phyloP scores from a whole-genome alignment of 805 yeast species.

The Yarrowia keelungensis region DNA sequence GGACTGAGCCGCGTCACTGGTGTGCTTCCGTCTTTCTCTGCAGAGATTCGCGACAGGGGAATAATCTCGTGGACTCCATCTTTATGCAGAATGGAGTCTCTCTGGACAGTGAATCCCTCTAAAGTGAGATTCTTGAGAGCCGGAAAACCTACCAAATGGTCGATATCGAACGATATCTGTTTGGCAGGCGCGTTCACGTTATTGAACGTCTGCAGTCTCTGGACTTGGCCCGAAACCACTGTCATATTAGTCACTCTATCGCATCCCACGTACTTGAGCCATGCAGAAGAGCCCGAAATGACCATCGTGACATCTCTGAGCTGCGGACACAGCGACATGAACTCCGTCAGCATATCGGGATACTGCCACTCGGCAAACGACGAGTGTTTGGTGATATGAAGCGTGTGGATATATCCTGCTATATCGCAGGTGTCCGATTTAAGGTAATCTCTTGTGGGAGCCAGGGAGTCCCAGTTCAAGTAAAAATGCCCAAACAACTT shows the following conservation, averaged over 20 bases:
- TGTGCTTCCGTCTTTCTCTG: conserved; percentile 12
- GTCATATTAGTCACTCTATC: conserved; percentile 10
- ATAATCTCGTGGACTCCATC: conserved; percentile 23
- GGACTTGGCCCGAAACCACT: conserved; percentile 25
- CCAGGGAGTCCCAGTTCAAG: conserved; percentile 15
- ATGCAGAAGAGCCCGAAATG: conserved; percentile 41
- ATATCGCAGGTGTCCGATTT: neutral
- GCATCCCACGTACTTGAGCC: conserved; percentile 41
- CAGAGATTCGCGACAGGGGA: conserved; percentile 27
- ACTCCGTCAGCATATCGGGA: conserved; percentile 28
- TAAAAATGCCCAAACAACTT: conserved; percentile 25
- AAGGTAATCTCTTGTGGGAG: conserved; percentile 7
- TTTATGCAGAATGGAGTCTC: conserved; percentile 36
- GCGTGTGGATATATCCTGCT: conserved; percentile 4
- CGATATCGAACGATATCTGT: conserved; percentile 40
- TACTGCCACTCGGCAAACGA: conserved; percentile 42
- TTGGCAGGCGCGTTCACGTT: conserved; percentile 35
- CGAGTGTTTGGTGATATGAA: conserved; percentile 39
- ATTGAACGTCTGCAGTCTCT: conserved; percentile 21
- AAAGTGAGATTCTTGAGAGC: conserved; percentile 19
- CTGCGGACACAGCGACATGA: conserved; percentile 37
- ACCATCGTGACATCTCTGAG: conserved; percentile 15
- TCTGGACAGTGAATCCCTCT: conserved; percentile 41
- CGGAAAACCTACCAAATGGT: conserved; percentile 39
- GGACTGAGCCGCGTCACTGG: neutral